Conservation (phyloP, 1,284 basidiomycete genomes). For the Cryptococcus sp. region DNA sequence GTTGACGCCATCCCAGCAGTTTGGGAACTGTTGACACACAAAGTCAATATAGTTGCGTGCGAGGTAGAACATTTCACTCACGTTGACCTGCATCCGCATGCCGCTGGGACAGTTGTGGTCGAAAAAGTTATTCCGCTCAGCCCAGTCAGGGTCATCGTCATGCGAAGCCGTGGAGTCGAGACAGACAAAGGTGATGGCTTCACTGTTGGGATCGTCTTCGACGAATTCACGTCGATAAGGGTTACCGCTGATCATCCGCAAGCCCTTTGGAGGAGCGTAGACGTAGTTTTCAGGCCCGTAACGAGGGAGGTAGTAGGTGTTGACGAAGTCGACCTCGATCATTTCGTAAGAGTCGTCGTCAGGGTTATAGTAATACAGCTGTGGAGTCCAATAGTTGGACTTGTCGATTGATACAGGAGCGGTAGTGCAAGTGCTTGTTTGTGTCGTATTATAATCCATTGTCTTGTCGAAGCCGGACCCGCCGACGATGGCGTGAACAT, state of each 20-base stretch:
- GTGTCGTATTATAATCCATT: constrained; percentile 32
- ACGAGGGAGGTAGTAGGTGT: constrained; percentile 26
- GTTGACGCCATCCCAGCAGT: constrained; percentile 45
- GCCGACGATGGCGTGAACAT: constrained; percentile 35
- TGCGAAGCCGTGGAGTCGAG: constrained; percentile 35
- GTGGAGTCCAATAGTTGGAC: constrained; percentile 43
- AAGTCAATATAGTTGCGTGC: constrained; percentile 27
- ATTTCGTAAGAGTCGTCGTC: constrained; percentile 16
- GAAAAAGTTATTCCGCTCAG: constrained; percentile 43
- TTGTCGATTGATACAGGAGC: constrained; percentile 37
- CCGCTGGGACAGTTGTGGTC: constrained; percentile 44
- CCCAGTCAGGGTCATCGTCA: constrained; percentile 30
- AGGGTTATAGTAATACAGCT: not conserved
- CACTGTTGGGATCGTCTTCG: constrained; percentile 29
- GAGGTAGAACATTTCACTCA: constrained; percentile 12
- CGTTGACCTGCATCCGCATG: constrained; percentile 40
- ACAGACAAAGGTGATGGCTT: constrained; percentile 23
- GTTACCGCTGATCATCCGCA: constrained; percentile 39
- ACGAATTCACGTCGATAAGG: constrained; percentile 35
- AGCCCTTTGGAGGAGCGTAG: constrained; percentile 40
- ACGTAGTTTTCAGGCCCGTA: constrained; percentile 14
- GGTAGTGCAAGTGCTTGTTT: constrained; percentile 28
- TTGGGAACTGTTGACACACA: constrained; percentile 33
- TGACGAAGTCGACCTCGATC: constrained; percentile 12
- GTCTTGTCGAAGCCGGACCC: constrained; percentile 24